Percentiles rank a stretch among this genome's conserved stretches.
phyloP scores from a whole-genome alignment of 441 rosid species.

The Populus hybrid region DNA sequence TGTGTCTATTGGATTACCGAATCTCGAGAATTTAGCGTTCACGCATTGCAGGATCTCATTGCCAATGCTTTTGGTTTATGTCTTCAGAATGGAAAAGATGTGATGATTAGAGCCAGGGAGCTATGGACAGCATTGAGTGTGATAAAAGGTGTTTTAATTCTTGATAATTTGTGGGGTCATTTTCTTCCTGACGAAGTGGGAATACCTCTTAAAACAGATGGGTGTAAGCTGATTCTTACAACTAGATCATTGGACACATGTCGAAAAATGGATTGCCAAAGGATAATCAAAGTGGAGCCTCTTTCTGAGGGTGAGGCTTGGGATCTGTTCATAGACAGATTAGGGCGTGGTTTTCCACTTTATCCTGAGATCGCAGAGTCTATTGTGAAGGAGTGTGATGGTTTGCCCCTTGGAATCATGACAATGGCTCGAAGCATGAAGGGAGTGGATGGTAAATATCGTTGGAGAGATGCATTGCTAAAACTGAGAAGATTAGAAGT shows the following conservation, averaged over 20 bases:
- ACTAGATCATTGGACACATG: slow-evolving; percentile 8
- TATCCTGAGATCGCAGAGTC: neutral
- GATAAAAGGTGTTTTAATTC: too few species aligned
- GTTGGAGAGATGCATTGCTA: slow-evolving; percentile 10
- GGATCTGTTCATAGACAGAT: neutral
- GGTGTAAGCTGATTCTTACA: neutral
- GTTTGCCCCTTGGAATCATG: slow-evolving; percentile 12
- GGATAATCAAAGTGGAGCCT: neutral
- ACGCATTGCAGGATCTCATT: too few species aligned
- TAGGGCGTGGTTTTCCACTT: neutral
- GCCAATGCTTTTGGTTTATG: too few species aligned
- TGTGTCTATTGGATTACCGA: too few species aligned
- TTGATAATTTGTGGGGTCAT: too few species aligned
- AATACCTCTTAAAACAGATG: slow-evolving; percentile 1
- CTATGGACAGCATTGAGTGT: accelerated
- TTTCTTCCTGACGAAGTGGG: neutral
- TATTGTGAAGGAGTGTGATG: slow-evolving; percentile 3
- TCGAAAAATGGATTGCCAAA: slow-evolving; percentile 14
- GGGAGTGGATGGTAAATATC: neutral
- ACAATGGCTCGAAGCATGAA: neutral
- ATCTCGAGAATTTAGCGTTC: too few species aligned
- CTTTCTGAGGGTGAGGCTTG: neutral
- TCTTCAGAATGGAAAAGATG: too few species aligned
- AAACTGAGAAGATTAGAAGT: neutral
- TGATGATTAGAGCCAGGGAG: neutral